Evolutionary conservation across 169 alveolate species (phyloP), one percentile per base, ranked within the genome.

Genomic region (Eimeria praecox): DNA sequence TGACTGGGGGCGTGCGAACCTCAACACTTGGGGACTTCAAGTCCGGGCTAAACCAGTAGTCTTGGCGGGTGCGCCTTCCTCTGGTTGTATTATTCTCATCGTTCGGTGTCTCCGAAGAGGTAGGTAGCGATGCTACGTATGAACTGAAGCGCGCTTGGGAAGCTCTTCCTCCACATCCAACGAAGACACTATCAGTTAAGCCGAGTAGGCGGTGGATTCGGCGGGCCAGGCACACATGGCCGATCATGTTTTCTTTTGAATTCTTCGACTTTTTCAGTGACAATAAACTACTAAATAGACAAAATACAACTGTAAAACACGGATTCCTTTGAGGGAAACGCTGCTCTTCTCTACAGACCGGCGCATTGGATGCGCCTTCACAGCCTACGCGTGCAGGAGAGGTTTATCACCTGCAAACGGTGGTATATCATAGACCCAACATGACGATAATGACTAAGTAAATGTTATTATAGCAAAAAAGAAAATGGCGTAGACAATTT

Each of bases 1-100:
- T 0, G 52, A 18, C 42, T 33, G 12, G 66, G 66, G 66, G 1
- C 0, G 3, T 20, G 88, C 91, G 75, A 44, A 87, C 93, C 83
- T 87, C 66, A 4, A 87, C 33, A 52, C 82, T 87, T 27, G 93
- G 93, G 93, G 93, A 87, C 52, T 40, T 87, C 49, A 46, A 54
- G 10, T 62, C 64, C 30, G 93, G 56, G 54, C 66, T 30, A 42
- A 87, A 87, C 93, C 93, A 87, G 62, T 87, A 87, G 8, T 20
- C 82, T 22, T 46, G 82, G 24, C 91, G 91, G 16, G 54, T 30
- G 54, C 46, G 75, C 38, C 73, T 54, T 24, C 73, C 91, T 27
- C 14, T 24, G 56, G 77, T 52, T 83, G 52, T 40, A 5, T 33
- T 52, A 33, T 30, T 52, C 56, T 27, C 75, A 1, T 83, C 75